Conservation (phyloP, 495 filamentous ascomycete species). For the Neurospora sp. region DNA sequence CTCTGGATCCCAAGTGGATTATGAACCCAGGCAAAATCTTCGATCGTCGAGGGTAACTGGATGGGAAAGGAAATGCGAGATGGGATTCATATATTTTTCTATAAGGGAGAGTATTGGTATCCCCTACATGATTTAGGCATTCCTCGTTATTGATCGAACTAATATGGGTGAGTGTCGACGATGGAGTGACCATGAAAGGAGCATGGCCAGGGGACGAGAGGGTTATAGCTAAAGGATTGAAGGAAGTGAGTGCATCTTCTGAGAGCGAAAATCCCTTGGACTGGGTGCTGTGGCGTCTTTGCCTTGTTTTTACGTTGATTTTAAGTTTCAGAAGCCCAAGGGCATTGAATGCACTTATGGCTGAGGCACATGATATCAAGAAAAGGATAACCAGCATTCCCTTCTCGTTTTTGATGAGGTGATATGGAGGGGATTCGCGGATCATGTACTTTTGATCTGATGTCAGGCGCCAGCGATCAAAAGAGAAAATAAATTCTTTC, state of each 20-base stretch:
- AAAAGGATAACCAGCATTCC: neutral
- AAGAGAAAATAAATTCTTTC: neutral
- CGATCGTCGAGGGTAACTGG: slow-evolving; percentile 33
- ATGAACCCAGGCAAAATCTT: slow-evolving; percentile 90
- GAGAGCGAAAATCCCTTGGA: neutral
- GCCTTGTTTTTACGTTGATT: neutral
- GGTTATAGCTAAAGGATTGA: neutral
- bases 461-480: neutral
- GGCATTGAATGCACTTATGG: neutral
- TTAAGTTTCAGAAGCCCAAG: neutral
- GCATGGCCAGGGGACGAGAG: neutral
- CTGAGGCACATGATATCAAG: neutral
- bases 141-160: neutral
- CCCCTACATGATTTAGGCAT: no score
- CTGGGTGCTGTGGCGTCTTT: neutral
- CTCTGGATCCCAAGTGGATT: slow-evolving; percentile 83
- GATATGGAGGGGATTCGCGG: neutral
- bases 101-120: no score
- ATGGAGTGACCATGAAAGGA: neutral
- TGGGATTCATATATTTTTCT: neutral
- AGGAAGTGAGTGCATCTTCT: neutral
- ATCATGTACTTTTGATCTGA: neutral
- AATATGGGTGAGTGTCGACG: neutral
- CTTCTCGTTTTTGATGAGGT: neutral
- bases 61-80: neutral